Percentiles rank a stretch among this genome's conserved stretches.
Conservation (phyloP, 2,329 filamentous ascomycete species). For the Fusarium dimerum region DNA sequence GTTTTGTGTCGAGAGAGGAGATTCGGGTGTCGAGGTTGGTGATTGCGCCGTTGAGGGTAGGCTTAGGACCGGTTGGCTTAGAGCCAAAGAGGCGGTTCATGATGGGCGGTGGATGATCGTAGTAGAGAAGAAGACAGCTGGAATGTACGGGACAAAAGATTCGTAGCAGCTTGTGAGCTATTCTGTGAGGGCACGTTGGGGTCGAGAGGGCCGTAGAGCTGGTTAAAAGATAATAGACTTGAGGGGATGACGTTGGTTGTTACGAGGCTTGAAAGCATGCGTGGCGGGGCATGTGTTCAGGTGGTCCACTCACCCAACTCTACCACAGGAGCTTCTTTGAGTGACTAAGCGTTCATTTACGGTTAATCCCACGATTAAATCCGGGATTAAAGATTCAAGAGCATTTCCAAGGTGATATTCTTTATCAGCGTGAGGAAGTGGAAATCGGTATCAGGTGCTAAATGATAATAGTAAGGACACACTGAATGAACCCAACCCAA, state of each 20-base stretch:
- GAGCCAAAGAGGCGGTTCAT: constrained; percentile 98
- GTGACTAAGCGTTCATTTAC: background rate
- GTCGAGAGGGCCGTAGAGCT: background rate
- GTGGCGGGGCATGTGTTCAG: background rate
- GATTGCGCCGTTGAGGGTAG: constrained; percentile 82
- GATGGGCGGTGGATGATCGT: constrained; percentile 29
- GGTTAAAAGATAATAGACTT: background rate
- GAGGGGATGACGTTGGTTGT: background rate
- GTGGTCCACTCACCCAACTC: background rate
- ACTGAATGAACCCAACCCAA: background rate
- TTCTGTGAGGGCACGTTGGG: background rate
- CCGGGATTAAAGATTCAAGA: background rate
- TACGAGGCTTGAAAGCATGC: background rate
- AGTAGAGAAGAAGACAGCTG: background rate
- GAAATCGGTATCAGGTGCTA: background rate
- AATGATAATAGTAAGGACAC: background rate
- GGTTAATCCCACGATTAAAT: background rate
- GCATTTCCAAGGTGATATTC: background rate
- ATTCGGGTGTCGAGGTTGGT: constrained; percentile 82
- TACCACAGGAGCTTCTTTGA: background rate
- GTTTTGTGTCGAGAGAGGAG: constrained; percentile 89
- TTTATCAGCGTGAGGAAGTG: background rate
- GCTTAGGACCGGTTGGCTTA: constrained; percentile 84
- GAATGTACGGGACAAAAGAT: too few relatives aligned
- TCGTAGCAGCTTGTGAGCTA: too few relatives aligned